These are phyloP conservation scores for Geotrichum phurueaensis DNA, from an alignment of 1,139 yeast species.

Conservation along the genomic window DNA sequence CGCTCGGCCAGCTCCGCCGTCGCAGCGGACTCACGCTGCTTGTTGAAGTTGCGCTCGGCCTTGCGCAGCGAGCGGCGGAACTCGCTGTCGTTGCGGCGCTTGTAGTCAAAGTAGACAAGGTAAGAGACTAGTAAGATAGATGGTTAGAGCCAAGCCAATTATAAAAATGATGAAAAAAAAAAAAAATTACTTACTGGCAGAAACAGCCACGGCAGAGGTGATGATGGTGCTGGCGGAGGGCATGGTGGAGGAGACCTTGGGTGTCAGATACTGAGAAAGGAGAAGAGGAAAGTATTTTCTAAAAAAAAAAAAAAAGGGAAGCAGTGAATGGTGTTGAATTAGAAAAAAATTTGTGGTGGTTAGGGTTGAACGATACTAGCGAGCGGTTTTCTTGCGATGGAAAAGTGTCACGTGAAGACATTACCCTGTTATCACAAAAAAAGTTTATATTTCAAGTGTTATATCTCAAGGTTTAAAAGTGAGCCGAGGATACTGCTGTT, in stretches of 20 bases:
- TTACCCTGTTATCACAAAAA: background rate
- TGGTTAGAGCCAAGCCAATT: background rate
- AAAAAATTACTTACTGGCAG: slow-evolving; percentile 28
- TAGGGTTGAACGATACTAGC: background rate
- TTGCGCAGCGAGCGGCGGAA: slow-evolving; percentile 74
- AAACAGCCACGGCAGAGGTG: slow-evolving; percentile 31
- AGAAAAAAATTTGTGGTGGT: slow-evolving; percentile 1
- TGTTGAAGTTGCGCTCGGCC: slow-evolving; percentile 50
- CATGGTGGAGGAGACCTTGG: slow-evolving; percentile 21
- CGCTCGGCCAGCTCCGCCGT: slow-evolving; percentile 54
- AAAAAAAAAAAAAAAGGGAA: background rate
- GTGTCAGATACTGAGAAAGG: background rate
- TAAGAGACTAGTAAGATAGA: slow-evolving; percentile 54
- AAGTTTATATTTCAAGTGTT: background rate
- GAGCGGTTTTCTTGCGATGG: too few species aligned
- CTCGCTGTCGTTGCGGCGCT: slow-evolving; percentile 73
- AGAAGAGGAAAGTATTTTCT: background rate
- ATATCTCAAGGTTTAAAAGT: background rate
- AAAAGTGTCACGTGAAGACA: background rate
- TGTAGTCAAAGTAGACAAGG: slow-evolving; percentile 84
- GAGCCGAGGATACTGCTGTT: too few species aligned
- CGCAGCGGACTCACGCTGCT: slow-evolving; percentile 51
- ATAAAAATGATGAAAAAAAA: background rate
- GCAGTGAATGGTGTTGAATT: background rate
- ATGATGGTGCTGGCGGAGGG: slow-evolving; percentile 32